These are phyloP conservation scores for Penicillium riverlandense DNA, from an alignment of 495 filamentous ascomycete genomes.

Conservation along the genomic window DNA sequence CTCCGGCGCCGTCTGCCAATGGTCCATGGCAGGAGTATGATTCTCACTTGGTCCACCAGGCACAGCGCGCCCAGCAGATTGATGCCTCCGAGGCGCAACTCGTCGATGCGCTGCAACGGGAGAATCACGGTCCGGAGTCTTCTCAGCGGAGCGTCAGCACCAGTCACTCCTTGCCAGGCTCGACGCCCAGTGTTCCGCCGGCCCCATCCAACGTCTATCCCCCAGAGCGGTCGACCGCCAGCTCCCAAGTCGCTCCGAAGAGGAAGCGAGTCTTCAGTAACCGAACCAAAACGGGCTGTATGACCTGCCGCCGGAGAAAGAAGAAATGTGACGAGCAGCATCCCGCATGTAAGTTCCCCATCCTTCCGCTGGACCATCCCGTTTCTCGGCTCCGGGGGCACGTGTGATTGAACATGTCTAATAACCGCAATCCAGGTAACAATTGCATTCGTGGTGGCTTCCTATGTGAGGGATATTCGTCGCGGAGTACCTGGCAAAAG, in stretches of 20 bases:
- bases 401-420: background rate
- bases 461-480: constrained; percentile 88
- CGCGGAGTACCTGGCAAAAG: constrained; percentile 65
- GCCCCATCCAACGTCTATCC: constrained; percentile 29
- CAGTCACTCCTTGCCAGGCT: constrained; percentile 24
- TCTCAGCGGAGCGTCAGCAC: constrained; percentile 21
- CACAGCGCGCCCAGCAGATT: constrained; percentile 39
- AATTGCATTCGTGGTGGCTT: constrained; percentile 92
- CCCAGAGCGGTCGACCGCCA: constrained; percentile 28
- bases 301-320: constrained; percentile 90
- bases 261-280: constrained; percentile 91
- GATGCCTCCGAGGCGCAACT: constrained; percentile 45
- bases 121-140: constrained; percentile 35
- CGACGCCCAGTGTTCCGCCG: constrained; percentile 24
- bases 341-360: constrained; percentile 66
- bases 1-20: constrained; percentile 21
- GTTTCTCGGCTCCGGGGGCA: no score
- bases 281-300: constrained; percentile 93
- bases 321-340: constrained; percentile 98
- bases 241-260: constrained; percentile 63
- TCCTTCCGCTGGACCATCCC: background rate
- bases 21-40: constrained; percentile 36
- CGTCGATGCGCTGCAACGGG: constrained; percentile 44
- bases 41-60: constrained; percentile 32
- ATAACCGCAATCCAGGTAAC: constrained; percentile 51